Evolutionary conservation across 2,329 filamentous ascomycete species (phyloP), one percentile per base, ranked within the genome.

Genomic region (Rugonectria rugulosa): DNA sequence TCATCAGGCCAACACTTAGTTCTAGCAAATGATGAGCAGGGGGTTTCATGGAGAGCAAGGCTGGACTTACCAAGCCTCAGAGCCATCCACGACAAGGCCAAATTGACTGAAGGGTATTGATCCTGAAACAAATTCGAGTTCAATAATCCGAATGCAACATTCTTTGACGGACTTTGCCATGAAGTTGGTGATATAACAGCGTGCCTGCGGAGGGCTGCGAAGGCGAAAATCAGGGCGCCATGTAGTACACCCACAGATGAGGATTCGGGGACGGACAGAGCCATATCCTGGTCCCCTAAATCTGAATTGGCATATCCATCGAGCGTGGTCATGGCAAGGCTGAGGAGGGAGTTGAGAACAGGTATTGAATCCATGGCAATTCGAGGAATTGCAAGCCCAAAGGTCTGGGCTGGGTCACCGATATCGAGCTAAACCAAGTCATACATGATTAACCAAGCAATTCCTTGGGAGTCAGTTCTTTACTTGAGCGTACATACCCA

Each of bases 351-450:
- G 26, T 68, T 64, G 14, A 70, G 61, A 6, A 72, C 58, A 0
- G 56, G 31, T 6, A 56, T 49, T 0, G 67, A 70, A 27, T 64
- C 57, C 41, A 67, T 61, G 6, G 70, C 66, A 10, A 75, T 55
- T 9, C 68, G 64, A 1, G 74, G 65, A 1, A 73, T 69, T 10
- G 70, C 56, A 8, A 78, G 71, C 1, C 77, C 76, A 57, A 79
- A 79, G 0, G 72, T 68, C 41, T 77, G 76, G 1, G 66, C 66
- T 26, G 73, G 60, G 34, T 79, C 77, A 37, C 71, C 76, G 5
- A 78, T 73, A 51, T 79, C 77, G 20, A 79, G 68, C 77, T 79
- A 27, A 5, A 1, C 5, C 5, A 4, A 12, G 14, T 7, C n/a
- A 12, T 65, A n/a, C n/a, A n/a, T n/a, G n/a, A n/a, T n/a, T n/a